Evolutionary conservation across 2,329 filamentous ascomycete species (phyloP), one percentile per base, ranked within the genome.

Genomic region (Bertia moriformis): DNA sequence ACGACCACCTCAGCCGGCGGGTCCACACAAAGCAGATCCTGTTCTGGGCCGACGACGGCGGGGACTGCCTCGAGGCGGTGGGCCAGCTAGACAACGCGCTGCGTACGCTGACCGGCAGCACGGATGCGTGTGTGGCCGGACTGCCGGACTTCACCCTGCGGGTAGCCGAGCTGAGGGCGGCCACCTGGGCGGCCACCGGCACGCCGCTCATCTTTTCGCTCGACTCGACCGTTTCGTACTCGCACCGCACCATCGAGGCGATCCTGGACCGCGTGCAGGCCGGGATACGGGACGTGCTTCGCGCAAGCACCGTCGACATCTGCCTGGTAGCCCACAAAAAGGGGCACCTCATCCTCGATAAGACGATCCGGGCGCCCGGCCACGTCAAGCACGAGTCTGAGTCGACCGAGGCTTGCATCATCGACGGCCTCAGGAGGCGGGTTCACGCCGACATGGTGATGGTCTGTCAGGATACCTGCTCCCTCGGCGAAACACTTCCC

Each of bases 341-440:
- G 33, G 69, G 69, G 0, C 69, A 73, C 41, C 59, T 69, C 17
- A 58, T 73, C 13, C 43, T 69, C n/a, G 62, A 69, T 48, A 67
- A 67, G 45, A 61, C 60, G 4, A 52, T 70, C 5, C 55, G 63
- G 12, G 58, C 63, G n/a, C 50, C 53, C 12, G 48, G 46, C 4
- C 57, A 61, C 22, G 50, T 61, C 12, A 59, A 62, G 41, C 52
- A 56, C 33, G 55, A 59, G 24, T n/a, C n/a, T n/a, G n/a, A n/a
- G n/a, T n/a, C n/a, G n/a, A n/a, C n/a, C n/a, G n/a, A n/a, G n/a
- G n/a, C n/a, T n/a, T 50, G 43, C 1, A 46, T 69, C 4, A 45
- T 67, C 4, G 51, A 57, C 2, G 56, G 55, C 4, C 54, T 73
- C 18, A 61, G 58, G 41, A 51, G 60, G 10, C 62, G 64, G 15